phyloP scores from a whole-genome alignment of 1,284 basidiomycete genomes.

The Takashimella tepidaria region DNA sequence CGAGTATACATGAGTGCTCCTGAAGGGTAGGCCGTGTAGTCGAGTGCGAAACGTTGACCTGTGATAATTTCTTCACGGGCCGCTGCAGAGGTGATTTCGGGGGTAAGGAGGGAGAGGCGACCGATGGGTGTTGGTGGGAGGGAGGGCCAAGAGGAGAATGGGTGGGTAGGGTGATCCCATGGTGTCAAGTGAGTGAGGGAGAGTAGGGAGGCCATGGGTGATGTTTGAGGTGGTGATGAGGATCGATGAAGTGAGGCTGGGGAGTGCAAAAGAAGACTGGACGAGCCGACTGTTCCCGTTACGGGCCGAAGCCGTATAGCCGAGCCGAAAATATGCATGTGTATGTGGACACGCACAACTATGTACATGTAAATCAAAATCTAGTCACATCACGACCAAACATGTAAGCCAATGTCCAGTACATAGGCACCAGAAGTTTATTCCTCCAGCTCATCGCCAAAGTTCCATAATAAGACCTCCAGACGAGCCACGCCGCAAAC shows the following conservation, averaged over 20 bases:
- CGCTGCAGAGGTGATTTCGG: conserved; percentile 11
- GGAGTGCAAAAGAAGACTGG: too few relatives aligned
- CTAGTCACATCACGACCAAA: conserved; percentile 75
- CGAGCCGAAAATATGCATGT: background rate
- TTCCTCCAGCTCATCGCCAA: conserved; percentile 71
- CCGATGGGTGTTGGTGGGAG: conserved; percentile 13
- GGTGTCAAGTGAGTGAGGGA: conserved; percentile 12
- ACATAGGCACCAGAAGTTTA: conserved; percentile 65
- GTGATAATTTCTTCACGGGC: conserved; percentile 4
- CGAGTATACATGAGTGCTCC: conserved; percentile 7
- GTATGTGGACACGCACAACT: background rate
- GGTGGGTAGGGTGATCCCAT: conserved; percentile 8
- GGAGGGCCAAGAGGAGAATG: conserved; percentile 19
- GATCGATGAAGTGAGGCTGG: too few relatives aligned
- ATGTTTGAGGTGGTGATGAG: too few relatives aligned
- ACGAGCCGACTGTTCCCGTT: too few relatives aligned
- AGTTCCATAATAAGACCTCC: conserved; percentile 49
- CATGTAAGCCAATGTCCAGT: conserved; percentile 55
- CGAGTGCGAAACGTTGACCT: conserved; percentile 14
- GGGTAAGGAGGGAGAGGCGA: conserved; percentile 13
- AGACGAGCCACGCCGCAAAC: conserved; percentile 47
- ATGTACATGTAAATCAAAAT: conserved; percentile 54
- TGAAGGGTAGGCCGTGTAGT: conserved; percentile 16
- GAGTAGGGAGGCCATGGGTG: conserved; percentile 6
- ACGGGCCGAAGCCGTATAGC: too few relatives aligned